Evolutionary conservation across 345 rosid genomes (phyloP), one percentile per base, ranked within the genome.

Genomic region (Linum tenue): DNA sequence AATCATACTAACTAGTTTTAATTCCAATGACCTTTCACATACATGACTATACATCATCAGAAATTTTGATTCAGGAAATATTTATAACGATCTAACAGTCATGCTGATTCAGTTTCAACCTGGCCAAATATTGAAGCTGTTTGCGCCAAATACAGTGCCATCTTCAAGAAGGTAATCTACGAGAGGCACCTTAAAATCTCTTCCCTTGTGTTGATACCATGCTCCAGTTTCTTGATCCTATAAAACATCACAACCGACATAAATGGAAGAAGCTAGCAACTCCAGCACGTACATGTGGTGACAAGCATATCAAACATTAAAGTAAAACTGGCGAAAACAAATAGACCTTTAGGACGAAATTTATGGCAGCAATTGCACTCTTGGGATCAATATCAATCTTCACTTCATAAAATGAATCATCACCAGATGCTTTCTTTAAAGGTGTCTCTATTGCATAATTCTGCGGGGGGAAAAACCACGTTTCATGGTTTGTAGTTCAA

Each of bases 391-490:
- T 67, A 72, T 70, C 62, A 67, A 92, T 92, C 70, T 83, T 75
- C 78, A 86, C 86, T 88, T 83, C 86, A 67, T 83, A 68, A 76
- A 82, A 81, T 7, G 69, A 50, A 50, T 82, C 84, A 70, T 78
- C 86, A 71, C 79, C 77, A 0, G 85, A 77, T 42, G 73, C 67
- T 78, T 87, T 85, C 83, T 78, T 68, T 79, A 90, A 72, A n/a
- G 97, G 88, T 43, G 98, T 87, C 76, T 92, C 98, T 14, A 92
- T 80, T 1, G 98, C 98, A 77, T 92, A 88, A 79, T 88, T 96
- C 97, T 92, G 75, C 68, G 37, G 70, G 67, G 53, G 15, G 68
- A 7, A 53, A 41, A 61, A 35, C 55, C 50, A 41, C 6, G 64
- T 15, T 63, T 62, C 6, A 50, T 44, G 61, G 63, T 61, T 59